Evolutionary conservation across 1,284 basidiomycete species (phyloP).

Genomic region (Austroboletus novae-zelandiae): DNA sequence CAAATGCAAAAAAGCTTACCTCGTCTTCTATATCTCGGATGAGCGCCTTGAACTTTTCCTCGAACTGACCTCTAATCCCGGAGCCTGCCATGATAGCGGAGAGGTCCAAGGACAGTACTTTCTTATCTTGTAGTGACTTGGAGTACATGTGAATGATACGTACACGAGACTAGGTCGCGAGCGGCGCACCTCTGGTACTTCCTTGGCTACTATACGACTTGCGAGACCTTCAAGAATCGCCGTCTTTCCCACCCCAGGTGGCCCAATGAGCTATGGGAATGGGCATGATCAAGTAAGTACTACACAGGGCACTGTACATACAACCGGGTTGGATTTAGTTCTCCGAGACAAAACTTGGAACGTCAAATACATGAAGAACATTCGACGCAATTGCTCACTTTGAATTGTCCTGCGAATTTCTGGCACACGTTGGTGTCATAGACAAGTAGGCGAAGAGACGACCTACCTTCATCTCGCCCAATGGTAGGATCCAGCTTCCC

Average conservation of each 20-base stretch:
- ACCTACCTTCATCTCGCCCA: conserved; percentile 77
- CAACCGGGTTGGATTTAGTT: conserved; percentile 88
- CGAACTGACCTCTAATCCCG: conserved; percentile 87
- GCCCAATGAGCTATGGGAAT: conserved; percentile 60
- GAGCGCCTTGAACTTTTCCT: conserved; percentile 88
- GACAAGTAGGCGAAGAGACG: background rate
- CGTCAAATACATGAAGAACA: background rate
- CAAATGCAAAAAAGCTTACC: conserved; percentile 36
- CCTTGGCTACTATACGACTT: conserved; percentile 82
- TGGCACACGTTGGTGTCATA: conserved; percentile 23
- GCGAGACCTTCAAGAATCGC: conserved; percentile 92
- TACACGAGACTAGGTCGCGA: background rate
- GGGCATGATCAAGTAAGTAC: background rate
- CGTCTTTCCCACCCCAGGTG: conserved; percentile 88
- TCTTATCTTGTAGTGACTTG: conserved; percentile 79
- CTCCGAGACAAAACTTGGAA: conserved; percentile 67
- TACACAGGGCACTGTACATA: conserved; percentile 31
- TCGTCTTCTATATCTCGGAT: conserved; percentile 87
- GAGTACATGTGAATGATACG: background rate
- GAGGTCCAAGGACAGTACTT: conserved; percentile 80
- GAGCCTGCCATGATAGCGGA: conserved; percentile 83
- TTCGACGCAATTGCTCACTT: conserved; percentile 47
- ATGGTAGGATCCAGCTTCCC: conserved; percentile 91
- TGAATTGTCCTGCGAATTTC: conserved; percentile 91
- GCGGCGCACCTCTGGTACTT: conserved; percentile 80